Evolutionary conservation across 331 rosid species (phyloP).

Genomic region (Rosa hybrid): DNA sequence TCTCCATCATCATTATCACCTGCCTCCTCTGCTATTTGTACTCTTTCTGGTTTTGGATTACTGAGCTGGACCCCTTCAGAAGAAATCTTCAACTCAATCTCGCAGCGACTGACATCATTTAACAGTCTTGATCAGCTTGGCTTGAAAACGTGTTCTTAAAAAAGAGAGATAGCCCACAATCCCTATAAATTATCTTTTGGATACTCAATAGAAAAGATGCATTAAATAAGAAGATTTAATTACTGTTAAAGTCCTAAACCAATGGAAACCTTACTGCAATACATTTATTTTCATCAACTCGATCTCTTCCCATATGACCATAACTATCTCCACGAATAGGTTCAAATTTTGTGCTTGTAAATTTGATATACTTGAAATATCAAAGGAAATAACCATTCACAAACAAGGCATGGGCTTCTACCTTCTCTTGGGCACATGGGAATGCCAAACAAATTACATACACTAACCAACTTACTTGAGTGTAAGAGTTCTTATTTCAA

Average conservation of each 20-base stretch:
- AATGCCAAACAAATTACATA: background rate
- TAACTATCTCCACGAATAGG: background rate
- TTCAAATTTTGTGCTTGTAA: background rate
- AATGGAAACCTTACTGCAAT: background rate
- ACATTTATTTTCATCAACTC: background rate
- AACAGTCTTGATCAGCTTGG: background rate
- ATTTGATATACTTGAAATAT: background rate
- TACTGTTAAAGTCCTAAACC: background rate
- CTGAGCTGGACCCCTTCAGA: too few species aligned
- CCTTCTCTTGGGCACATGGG: background rate
- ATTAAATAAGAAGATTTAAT: background rate
- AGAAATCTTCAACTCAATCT: too few species aligned
- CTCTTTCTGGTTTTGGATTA: too few species aligned
- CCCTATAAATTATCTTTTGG: too few species aligned
- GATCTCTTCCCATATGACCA: conserved; percentile 10
- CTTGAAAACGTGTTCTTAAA: background rate
- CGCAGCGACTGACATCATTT: background rate
- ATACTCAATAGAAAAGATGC: background rate
- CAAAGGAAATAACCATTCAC: background rate
- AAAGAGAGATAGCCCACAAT: background rate
- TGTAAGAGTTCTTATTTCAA: background rate
- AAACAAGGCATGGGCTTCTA: background rate
- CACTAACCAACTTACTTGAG: too few species aligned
- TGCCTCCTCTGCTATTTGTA: too few species aligned
- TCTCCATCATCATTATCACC: too few species aligned